Base-by-base conservation (phyloP, 2,329 filamentous ascomycete species). In the Phyllosticta citribraziliensis region DNA sequence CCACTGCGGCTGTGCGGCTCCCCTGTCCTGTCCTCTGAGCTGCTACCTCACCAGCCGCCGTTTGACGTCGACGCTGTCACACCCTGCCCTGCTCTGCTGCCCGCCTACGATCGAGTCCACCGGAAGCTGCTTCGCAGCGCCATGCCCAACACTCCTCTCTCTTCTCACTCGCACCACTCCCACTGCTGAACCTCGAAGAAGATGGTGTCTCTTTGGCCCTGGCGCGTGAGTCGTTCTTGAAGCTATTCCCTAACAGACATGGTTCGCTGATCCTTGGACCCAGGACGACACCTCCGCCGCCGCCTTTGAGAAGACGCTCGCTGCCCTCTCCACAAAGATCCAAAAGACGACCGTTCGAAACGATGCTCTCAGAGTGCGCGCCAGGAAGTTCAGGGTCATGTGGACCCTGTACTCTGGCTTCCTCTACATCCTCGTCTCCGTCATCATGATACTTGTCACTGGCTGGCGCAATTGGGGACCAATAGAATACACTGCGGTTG, bases 151-250 rank as follows among this genome's bases (percentile, higher is more conserved):
- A 47, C 17, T 1, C n/a, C 14, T 8, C 40, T n/a, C 40, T 47
- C n/a, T n/a, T n/a, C 17, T n/a, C 22, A 22, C 22, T 22, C 22
- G 22, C 22, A 22, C 2, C 22, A 3, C 22, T 4, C 40, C 40
- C 14, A 12, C n/a, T 14, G 40, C 40, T n/a, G 40, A 47, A 47
- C 40, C 40, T 47, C n/a, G 19, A 22, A 35, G 20, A 62, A 25
- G n/a, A 94, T 94, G 89, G 88, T 92, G 69, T 89, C 87, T 58
- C 82, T 94, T 67, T 94, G 90, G 89, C 89, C 90, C 65, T 96
- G 88, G 85, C 86, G 84, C 79, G 88, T 91, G 75, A 69, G 79
- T 71, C 50, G 40, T n/a, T n/a, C 40, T n/a, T 8, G 40, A 5
- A 55, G 17, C 52, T 52, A 9, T 24, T 30, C 22, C 53, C 35